Conservation (phyloP, 2,329 filamentous ascomycete genomes). For the Lachnellula suecica region DNA sequence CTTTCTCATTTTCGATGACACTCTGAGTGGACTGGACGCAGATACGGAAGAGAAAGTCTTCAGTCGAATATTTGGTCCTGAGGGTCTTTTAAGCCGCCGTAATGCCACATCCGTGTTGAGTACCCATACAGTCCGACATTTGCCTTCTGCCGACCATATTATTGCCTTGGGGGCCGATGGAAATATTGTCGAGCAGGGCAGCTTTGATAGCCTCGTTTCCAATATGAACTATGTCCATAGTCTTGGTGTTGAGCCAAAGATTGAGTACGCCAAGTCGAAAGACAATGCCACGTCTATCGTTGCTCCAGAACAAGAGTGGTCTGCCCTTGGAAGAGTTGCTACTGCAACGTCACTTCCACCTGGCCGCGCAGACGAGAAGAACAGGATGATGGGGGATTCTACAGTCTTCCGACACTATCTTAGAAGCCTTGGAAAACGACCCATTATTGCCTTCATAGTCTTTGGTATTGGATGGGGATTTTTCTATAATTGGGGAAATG, state of each 20-base stretch:
- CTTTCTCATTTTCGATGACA: constrained; percentile 23
- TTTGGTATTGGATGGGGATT: constrained; percentile 5
- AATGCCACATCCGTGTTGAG: constrained; percentile 36
- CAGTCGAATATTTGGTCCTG: constrained; percentile 9
- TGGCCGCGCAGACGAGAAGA: constrained; percentile 15
- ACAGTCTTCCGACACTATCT: constrained; percentile 23
- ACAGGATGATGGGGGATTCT: constrained; percentile 17
- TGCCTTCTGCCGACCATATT: constrained; percentile 40
- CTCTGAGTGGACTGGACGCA: constrained; percentile 25
- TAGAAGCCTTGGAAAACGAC: constrained; percentile 4
- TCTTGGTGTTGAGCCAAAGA: too few species aligned
- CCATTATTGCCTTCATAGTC: not conserved
- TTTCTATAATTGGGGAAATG: constrained; percentile 6
- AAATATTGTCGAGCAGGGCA: constrained; percentile 37
- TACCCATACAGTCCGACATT: constrained; percentile 28
- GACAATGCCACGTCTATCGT: not conserved
- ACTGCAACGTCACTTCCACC: not conserved
- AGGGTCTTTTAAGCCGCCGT: constrained; percentile 17
- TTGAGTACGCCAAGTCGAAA: not conserved
- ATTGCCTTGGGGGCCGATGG: constrained; percentile 36
- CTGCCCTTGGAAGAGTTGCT: too few species aligned
- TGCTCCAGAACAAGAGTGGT: not conserved
- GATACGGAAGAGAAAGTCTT: constrained; percentile 22
- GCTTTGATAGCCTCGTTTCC: constrained; percentile 28
- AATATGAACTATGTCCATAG: constrained; percentile 27